phyloP scores from a whole-genome alignment of 176 grass and related monocot genomes.

The Sorghum bicolor region Sorghum_bicolor_NCBIv3 NC_012874.2:7657501-7658000 shows the following conservation, averaged over 20 bases:
- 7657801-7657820: not conserved
- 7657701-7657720: constrained; percentile 13
- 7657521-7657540: constrained; percentile 65
- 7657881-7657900: not conserved
- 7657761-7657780: not conserved
- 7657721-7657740: constrained; percentile 24
- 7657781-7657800: not conserved
- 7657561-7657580: constrained; percentile 78
- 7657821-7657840: not conserved
- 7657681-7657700: not conserved
- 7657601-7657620: constrained; percentile 94
- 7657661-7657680: not conserved
- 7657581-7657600: constrained; percentile 91
- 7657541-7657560: constrained; percentile 55
- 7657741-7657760: constrained; percentile 12
- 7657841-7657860: not conserved
- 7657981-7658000: not conserved
- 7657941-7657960: not conserved
- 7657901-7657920: not conserved
- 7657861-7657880: not conserved
- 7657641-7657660: not conserved
- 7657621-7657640: not conserved
- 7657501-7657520: constrained; percentile 89
- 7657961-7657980: not conserved
- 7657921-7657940: not conserved